These are phyloP conservation scores for Proliferodiscus dingleyae DNA, from an alignment of 2,329 filamentous ascomycete genomes.

Conservation along the genomic window DNA sequence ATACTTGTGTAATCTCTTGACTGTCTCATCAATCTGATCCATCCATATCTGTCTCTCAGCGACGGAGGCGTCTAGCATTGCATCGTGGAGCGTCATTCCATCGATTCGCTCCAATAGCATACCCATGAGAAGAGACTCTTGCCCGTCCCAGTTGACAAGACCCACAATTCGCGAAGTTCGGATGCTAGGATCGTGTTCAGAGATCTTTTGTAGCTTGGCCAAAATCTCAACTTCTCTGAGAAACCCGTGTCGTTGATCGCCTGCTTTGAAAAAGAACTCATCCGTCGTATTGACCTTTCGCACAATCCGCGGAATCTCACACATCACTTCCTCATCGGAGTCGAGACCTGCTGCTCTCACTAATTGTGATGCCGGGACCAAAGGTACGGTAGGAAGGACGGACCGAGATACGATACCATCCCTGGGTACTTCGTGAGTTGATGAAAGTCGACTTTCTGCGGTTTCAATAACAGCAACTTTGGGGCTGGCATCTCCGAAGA, in stretches of 20 bases:
- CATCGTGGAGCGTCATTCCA: constrained; percentile 9
- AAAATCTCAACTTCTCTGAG: constrained; percentile 10
- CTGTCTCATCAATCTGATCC: constrained; percentile 13
- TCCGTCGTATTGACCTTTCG: constrained; percentile 6
- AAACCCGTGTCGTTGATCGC: constrained; percentile 8
- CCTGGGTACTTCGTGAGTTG: constrained; percentile 5
- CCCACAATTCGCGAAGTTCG: constrained; percentile 12
- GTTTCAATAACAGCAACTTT: constrained; percentile 8
- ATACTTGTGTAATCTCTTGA: constrained; percentile 48
- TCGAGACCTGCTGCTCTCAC: constrained; percentile 9
- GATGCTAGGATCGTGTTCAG: constrained; percentile 9
- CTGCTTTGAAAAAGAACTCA: constrained; percentile 8
- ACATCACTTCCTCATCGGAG: constrained; percentile 9
- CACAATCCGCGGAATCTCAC: constrained; percentile 10
- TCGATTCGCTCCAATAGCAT: constrained; percentile 12
- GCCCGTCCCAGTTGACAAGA: constrained; percentile 11
- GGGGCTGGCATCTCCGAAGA: constrained; percentile 10
- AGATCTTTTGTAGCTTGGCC: constrained; percentile 9
- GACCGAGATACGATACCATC: constrained; percentile 9
- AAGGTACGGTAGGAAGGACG: constrained; percentile 6
- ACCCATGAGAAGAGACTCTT: constrained; percentile 12
- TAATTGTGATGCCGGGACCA: constrained; percentile 7
- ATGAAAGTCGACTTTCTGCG: constrained; percentile 4
- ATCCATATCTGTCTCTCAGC: constrained; percentile 11
- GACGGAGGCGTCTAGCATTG: constrained; percentile 9